Percentiles rank a stretch among this genome's conserved stretches.
These are phyloP conservation scores for Trametes meyenii DNA, from an alignment of 768 basidiomycete species.

Conservation along the genomic window DNA sequence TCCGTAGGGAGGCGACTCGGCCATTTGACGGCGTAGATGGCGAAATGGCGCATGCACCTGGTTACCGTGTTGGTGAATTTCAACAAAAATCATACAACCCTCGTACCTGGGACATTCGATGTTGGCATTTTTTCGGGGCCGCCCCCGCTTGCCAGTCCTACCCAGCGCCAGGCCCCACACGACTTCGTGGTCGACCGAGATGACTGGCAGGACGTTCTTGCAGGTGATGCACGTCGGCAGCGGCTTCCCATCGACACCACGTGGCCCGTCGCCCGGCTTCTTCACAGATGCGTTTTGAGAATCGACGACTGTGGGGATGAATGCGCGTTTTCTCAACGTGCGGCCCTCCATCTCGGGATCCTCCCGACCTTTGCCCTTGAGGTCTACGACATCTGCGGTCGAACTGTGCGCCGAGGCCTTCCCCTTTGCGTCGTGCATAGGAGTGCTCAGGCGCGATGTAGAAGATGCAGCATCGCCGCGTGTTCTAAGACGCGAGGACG, in stretches of 20 bases:
- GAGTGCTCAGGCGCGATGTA: constrained; percentile 20
- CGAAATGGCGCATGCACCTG: constrained; percentile 80
- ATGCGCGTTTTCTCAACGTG: constrained; percentile 26
- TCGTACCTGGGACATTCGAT: constrained; percentile 78
- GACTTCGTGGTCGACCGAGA: constrained; percentile 72
- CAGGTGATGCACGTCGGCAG: constrained; percentile 76
- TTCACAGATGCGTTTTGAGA: constrained; percentile 19
- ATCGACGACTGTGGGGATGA: constrained; percentile 13
- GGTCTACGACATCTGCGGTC: constrained; percentile 13
- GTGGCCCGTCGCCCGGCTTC: constrained; percentile 42
- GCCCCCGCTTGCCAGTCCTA: constrained; percentile 56
- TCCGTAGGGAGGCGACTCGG: constrained; percentile 61
- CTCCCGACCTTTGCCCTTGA: constrained; percentile 20
- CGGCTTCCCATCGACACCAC: constrained; percentile 66
- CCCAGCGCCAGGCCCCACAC: constrained; percentile 73
- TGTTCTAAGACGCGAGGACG: constrained; percentile 28
- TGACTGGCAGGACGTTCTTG: constrained; percentile 70
- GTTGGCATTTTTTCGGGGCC: constrained; percentile 42
- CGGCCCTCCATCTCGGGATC: constrained; percentile 29
- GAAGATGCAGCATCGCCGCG: constrained; percentile 30
- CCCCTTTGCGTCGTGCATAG: constrained; percentile 20
- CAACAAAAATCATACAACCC: not conserved
- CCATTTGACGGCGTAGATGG: constrained; percentile 75
- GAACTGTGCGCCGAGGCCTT: constrained; percentile 25
- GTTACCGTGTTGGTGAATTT: not conserved